Evolutionary conservation across 1,139 yeast species (phyloP).

Genomic region (Citeromyces hawaiiensis): DNA sequence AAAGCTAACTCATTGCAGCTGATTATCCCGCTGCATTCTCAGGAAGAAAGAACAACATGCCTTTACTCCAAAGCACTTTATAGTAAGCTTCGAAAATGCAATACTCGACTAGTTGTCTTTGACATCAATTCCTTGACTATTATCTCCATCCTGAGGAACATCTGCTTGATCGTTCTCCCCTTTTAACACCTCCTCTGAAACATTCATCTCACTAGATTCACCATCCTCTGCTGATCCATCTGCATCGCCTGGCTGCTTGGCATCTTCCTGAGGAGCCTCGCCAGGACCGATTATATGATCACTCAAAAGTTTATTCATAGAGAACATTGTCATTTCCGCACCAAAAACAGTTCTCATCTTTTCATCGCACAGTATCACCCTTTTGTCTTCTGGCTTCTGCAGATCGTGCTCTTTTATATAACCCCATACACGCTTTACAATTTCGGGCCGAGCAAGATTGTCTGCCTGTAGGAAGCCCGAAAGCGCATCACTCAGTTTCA

Average conservation of each 20-base stretch:
- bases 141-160: no score
- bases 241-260: background rate
- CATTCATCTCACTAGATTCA: no score
- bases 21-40: no score
- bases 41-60: no score
- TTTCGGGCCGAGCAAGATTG: slow-evolving; percentile 43
- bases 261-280: slow-evolving; percentile 20
- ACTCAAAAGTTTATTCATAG: slow-evolving; percentile 48
- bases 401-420: slow-evolving; percentile 51
- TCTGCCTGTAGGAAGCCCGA: slow-evolving; percentile 29
- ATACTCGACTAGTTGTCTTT: no score
- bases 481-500: slow-evolving; percentile 37
- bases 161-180: no score
- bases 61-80: no score
- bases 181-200: no score
- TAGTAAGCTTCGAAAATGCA: no score
- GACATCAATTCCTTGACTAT: no score
- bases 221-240: no score
- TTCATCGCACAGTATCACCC: slow-evolving; percentile 61
- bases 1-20: no score
- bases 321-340: slow-evolving; percentile 47
- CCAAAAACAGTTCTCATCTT: slow-evolving; percentile 46
- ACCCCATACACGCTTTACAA: slow-evolving; percentile 62
- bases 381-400: slow-evolving; percentile 57
- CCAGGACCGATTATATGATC: slow-evolving; percentile 30